Base-by-base conservation (phyloP, 768 basidiomycete species). In the Trametes elegans region DNA sequence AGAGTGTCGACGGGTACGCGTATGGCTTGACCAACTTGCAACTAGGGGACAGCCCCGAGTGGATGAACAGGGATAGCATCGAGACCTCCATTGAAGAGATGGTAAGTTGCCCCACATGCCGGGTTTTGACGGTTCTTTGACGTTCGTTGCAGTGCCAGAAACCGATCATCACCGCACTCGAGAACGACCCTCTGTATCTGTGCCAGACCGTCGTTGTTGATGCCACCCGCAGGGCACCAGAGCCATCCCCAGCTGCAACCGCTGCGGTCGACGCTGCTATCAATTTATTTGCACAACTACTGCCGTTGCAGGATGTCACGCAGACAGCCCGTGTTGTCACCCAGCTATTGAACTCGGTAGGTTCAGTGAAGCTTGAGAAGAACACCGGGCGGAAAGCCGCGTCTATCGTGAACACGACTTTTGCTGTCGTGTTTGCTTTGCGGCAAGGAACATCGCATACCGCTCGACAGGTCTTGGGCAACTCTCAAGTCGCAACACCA, bases 211-310 rank as follows among this genome's bases (percentile, higher is more conserved):
- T 68, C 31, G 29, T 61, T 14, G 41, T 58, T 23, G 67, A 76
- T 14, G 67, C 72, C 1, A 74, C 76, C 47, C 68, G 74, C 7
- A 79, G 80, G 52, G 79, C 79, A 38, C 70, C 80, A 3, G 85
- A 87, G 62, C 81, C 89, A 7, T 83, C 90, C 7, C 85, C 94
- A 2, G 76, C 94, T 2, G 77, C 82, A 0, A 93, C 92, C 0
- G 82, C 88, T 5, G 88, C 93, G 9, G 88, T 97, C 24, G 90
- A 98, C 67, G 84, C 88, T 6, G 89, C 93, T 0, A 85, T 98
- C n/a, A 83, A 88, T 38, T 77, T 98, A 2, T 98, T 98, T 63
- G 76, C 90, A 0, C 78, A 81, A 31, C 72, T 97, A 32, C 79
- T 97, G 24, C 86, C 90, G 1, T 70, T 85, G 21, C 95, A 97